Base-by-base conservation (phyloP, 1,284 basidiomycete genomes). In the Trametes hirsuta region DNA sequence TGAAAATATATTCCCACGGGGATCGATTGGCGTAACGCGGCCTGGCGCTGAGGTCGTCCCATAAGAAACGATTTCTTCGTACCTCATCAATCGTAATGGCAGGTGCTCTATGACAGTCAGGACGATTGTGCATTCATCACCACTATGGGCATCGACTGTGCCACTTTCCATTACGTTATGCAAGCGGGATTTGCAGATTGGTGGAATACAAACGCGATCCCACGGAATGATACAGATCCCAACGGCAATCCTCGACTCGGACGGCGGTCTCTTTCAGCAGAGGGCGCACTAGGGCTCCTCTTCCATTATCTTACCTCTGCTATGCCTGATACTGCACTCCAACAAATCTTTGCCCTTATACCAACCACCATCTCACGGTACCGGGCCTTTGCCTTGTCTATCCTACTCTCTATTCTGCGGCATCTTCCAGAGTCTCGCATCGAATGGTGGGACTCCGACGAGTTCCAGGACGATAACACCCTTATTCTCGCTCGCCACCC, bases 101-200 rank as follows among this genome's bases (percentile, higher is more conserved):
- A n/a, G n/a, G n/a, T n/a, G n/a, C n/a, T n/a, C n/a, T n/a, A n/a
- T n/a, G n/a, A n/a, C n/a, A n/a, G n/a, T n/a, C n/a, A n/a, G n/a
- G n/a, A n/a, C n/a, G 0, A n/a, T n/a, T n/a, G n/a, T n/a, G 81
- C 77, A 6, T 82, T 73, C 59, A 80, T 83, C 47, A 81, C 78
- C 0, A 81, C 77, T 0, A 81, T 83, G 79, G 79, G 80, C 0
- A 62, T 82, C 48, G 72, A 82, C 72, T 72, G 74, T 0, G 55
- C 56, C 0, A 78, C n/a, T n/a, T n/a, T n/a, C n/a, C n/a, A n/a
- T n/a, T n/a, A 76, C n/a, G n/a, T n/a, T n/a, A 0, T 82, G 82
- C 64, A 3, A 75, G 3, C 65, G 63, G 78, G 79, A 1, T 82
- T 82, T 66, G 66, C 44, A 0, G 25, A 51, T 0, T 21, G 11